Evolutionary conservation across 2,329 filamentous ascomycete genomes (phyloP), one percentile per base, ranked within the genome.

Genomic region (Alternaria sp.): DNA sequence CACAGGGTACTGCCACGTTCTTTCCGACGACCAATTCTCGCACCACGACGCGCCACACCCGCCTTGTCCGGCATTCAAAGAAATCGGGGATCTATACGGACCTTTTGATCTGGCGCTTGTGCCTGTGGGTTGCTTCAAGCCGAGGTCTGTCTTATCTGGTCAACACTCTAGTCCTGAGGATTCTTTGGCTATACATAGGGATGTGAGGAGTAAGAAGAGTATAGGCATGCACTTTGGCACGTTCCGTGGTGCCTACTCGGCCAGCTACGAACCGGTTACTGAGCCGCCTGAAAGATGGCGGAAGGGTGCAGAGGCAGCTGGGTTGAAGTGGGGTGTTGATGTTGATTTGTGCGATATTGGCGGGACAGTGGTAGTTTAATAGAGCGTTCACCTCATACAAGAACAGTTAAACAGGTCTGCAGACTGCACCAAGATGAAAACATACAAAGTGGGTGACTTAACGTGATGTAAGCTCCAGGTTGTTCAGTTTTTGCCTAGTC

Each of bases 191-290:
- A 84, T 86, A 46, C 84, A 86, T 60, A 79, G 80, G 55, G 83
- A 84, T 60, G 70, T 86, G 47, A 77, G 68, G 47, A 83, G 82
- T 57, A 83, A 78, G 71, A 81, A 80, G 66, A 84, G 82, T 30
- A 80, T 86, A 25, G 84, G 82, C 0, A 86, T 86, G 84, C 84
- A 86, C 61, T 86, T 82, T 64, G 84, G 84, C 0, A 85, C 84
- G 0, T 79, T 86, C 1, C 68, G 84, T 57, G 83, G 84, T 15
- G 80, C 78, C 0, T 69, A 85, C 5, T 83, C 80, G 45, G 80
- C 75, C 12, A 78, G 81, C 8, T 85, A 82, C 59, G 84, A 86
- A 64, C 83, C 84, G 55, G 84, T 86, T 2, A 79, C 80, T 5
- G 83, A 84, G 66, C 84, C 84, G 41, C 78, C 82, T 7, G 71